phyloP scores from a whole-genome alignment of 2,329 filamentous ascomycete species.

The Xylaria sp. region DNA sequence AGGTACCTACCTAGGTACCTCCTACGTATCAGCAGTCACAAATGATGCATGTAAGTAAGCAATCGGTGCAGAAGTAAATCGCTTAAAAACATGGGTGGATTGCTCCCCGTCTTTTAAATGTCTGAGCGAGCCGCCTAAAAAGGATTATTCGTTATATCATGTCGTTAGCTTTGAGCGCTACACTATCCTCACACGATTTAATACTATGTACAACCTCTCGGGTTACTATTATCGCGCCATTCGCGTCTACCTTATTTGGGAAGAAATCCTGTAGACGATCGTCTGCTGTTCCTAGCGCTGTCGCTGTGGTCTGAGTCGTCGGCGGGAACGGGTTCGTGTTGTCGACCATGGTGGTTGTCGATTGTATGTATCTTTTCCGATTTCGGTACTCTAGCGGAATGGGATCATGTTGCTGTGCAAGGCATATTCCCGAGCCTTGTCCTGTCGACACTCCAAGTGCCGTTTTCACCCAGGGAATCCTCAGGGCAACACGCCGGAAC shows the following conservation, averaged over 20 bases:
- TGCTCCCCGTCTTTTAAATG: neutral
- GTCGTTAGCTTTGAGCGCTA: neutral
- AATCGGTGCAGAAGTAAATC: neutral
- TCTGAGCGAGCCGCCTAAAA: neutral
- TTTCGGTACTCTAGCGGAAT: constrained; percentile 29
- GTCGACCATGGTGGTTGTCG: constrained; percentile 31
- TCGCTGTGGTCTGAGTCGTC: constrained; percentile 36
- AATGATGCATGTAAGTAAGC: neutral
- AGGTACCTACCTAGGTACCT: no score
- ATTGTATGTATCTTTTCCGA: constrained; percentile 36
- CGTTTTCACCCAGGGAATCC: constrained; percentile 41
- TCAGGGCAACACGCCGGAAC: constrained; percentile 47
- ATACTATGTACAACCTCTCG: constrained; percentile 34
- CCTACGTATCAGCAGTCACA: neutral
- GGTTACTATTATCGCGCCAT: constrained; percentile 37
- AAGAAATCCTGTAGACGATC: constrained; percentile 40
- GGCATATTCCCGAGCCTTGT: constrained; percentile 16
- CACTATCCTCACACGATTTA: constrained; percentile 17
- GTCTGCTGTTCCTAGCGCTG: constrained; percentile 29
- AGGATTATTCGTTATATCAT: neutral
- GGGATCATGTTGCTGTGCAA: constrained; percentile 1
- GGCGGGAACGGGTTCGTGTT: constrained; percentile 30
- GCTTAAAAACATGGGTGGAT: neutral
- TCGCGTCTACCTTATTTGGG: constrained; percentile 35
- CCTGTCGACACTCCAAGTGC: constrained; percentile 46